A percentile compares a stretch with the other conserved stretches of the same genome.
Conservation (phyloP, 192 early-diverging fungal genomes). For the Allomyces javanicus region DNA sequence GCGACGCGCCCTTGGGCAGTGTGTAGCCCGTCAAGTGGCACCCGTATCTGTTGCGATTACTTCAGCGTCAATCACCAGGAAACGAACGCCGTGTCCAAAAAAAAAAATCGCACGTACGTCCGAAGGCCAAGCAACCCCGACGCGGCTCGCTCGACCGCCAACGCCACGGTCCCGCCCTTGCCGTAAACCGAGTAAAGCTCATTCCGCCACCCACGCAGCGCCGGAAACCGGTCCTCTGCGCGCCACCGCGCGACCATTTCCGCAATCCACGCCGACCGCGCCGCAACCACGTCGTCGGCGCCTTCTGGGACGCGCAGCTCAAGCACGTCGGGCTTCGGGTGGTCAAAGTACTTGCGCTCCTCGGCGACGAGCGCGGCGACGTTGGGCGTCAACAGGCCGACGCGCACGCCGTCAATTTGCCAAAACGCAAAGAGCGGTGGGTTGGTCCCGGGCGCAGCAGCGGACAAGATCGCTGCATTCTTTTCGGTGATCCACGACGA, state of each 20-base stretch:
- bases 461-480: background rate
- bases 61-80: too few species aligned
- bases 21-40: background rate
- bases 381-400: background rate
- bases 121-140: conserved; percentile 60
- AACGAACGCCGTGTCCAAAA: too few species aligned
- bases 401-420: background rate
- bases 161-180: conserved; percentile 15
- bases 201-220: conserved; percentile 46
- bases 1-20: background rate
- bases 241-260: background rate
- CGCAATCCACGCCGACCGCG: background rate
- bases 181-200: conserved; percentile 72
- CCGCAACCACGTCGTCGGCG: background rate
- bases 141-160: conserved; percentile 62
- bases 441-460: background rate
- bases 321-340: background rate
- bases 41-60: too few species aligned
- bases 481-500: background rate
- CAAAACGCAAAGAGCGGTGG: background rate
- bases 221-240: background rate
- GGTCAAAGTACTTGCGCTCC: background rate
- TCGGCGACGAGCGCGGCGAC: background rate
- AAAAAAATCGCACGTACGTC: conserved; percentile 6
- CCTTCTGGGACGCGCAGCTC: background rate